Evolutionary conservation across 352 stramenopile genomes (phyloP).

Genomic region (Pythium insidiosum): DNA sequence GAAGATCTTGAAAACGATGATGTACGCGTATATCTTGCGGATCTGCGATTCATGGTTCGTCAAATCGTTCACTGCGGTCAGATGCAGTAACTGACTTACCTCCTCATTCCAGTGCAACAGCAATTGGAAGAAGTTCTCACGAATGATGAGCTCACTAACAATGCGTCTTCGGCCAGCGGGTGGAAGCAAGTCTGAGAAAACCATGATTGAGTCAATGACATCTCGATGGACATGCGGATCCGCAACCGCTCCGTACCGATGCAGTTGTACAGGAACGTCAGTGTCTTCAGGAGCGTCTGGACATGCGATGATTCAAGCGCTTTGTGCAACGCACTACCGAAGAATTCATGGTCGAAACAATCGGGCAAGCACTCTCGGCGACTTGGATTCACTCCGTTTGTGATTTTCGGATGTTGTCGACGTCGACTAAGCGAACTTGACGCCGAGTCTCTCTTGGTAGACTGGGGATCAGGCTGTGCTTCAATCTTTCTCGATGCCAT

Average conservation of each 20-base stretch:
- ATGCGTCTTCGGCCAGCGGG: constrained; percentile 52
- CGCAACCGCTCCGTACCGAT: constrained; percentile 58
- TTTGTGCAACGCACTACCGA: constrained; percentile 55
- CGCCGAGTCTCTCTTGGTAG: constrained; percentile 1
- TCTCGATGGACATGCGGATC: neutral
- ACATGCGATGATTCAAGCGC: constrained; percentile 70
- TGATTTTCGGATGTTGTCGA: too few species aligned
- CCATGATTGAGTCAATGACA: neutral
- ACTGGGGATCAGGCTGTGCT: neutral
- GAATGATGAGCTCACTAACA: constrained; percentile 64
- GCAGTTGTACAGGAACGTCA: constrained; percentile 82
- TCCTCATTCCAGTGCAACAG: constrained; percentile 88
- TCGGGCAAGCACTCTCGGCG: constrained; percentile 17
- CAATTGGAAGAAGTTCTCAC: constrained; percentile 83
- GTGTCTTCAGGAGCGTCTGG: constrained; percentile 79
- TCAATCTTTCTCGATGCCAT: constrained; percentile 13
- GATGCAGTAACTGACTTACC: constrained; percentile 17
- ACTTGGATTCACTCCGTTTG: too few species aligned
- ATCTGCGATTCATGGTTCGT: constrained; percentile 26
- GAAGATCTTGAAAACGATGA: constrained; percentile 80
- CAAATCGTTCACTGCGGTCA: neutral
- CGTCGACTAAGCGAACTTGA: constrained; percentile 3
- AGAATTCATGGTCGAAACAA: constrained; percentile 67
- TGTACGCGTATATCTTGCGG: constrained; percentile 80
- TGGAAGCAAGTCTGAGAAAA: constrained; percentile 47